phyloP scores from a whole-genome alignment of 2,329 filamentous ascomycete species.

The Phyllosticta citriasiana region DNA sequence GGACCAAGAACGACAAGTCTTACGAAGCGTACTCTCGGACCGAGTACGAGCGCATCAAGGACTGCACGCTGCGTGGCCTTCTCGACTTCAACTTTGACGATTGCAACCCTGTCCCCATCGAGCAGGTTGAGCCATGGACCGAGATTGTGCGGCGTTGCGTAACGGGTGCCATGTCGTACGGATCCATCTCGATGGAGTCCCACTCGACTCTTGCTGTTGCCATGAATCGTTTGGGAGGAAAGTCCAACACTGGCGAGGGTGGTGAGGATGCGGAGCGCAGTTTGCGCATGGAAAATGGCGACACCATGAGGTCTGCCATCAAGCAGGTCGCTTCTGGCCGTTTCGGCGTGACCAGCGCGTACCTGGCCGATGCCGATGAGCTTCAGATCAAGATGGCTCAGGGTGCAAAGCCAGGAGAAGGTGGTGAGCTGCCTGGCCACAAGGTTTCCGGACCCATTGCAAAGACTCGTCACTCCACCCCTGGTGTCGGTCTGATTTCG shows the following conservation, averaged over 20 bases:
- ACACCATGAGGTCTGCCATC: constrained; percentile 94
- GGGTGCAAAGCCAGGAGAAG: constrained; percentile 94
- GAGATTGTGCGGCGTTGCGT: constrained; percentile 95
- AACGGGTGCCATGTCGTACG: constrained; percentile 97
- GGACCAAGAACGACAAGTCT: constrained; percentile 96
- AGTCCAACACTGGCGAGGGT: constrained; percentile 96
- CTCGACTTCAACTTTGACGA: constrained; percentile 96
- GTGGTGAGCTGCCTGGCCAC: constrained; percentile 92
- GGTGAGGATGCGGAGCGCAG: constrained; percentile 92
- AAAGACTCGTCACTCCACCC: constrained; percentile 88
- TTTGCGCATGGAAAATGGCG: constrained; percentile 75
- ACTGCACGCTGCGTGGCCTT: constrained; percentile 86
- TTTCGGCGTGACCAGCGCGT: constrained; percentile 92
- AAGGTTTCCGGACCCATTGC: constrained; percentile 94
- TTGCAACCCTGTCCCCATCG: constrained; percentile 73
- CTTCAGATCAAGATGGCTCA: constrained; percentile 99
- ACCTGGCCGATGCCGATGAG: constrained; percentile 90
- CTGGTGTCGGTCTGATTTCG: constrained; percentile 90
- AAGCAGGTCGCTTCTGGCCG: constrained; percentile 95
- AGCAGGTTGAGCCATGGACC: constrained; percentile 96
- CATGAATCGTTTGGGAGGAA: constrained; percentile 93
- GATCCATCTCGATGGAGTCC: constrained; percentile 96
- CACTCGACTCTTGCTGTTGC: constrained; percentile 92
- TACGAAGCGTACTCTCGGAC: constrained; percentile 92
- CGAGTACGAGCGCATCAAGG: constrained; percentile 93